Evolutionary conservation across 768 basidiomycete genomes (phyloP).

Genomic region (Royoungia palumana): DNA sequence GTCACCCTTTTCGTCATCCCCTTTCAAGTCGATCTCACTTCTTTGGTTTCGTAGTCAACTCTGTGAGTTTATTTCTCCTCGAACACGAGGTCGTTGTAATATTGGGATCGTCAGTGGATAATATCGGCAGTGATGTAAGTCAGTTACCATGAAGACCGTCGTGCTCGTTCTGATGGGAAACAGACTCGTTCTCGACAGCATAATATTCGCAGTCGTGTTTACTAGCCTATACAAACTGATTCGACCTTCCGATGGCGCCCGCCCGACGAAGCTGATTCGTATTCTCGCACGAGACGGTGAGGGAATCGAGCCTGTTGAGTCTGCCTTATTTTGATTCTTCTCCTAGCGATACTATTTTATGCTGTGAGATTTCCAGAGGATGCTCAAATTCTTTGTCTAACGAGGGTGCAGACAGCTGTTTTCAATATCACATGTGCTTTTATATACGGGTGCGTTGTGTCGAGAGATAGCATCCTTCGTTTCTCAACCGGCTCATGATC

Average conservation of each 20-base stretch:
- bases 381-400: too few species aligned
- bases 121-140: slow-evolving; percentile 12
- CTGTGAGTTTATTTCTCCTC: slow-evolving; percentile 3
- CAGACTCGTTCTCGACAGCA: slow-evolving; percentile 19
- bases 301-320: background rate
- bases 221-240: slow-evolving; percentile 2
- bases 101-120: slow-evolving; percentile 10
- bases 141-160: background rate
- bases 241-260: background rate
- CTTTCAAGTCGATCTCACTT: background rate
- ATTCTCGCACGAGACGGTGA: slow-evolving; percentile 11
- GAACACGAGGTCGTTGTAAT: background rate
- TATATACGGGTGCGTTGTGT: too few species aligned
- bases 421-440: too few species aligned
- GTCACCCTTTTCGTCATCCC: background rate
- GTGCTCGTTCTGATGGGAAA: background rate
- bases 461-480: too few species aligned
- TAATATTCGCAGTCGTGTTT: slow-evolving; percentile 2
- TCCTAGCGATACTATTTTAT: too few species aligned
- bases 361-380: too few species aligned
- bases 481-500: too few species aligned
- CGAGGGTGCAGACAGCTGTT: too few species aligned
- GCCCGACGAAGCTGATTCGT: slow-evolving; percentile 3
- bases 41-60: background rate
- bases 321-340: too few species aligned